Evolutionary conservation across 1,284 basidiomycete species (phyloP), one percentile per base, ranked within the genome.

Genomic region (Inonotus hispidus): DNA sequence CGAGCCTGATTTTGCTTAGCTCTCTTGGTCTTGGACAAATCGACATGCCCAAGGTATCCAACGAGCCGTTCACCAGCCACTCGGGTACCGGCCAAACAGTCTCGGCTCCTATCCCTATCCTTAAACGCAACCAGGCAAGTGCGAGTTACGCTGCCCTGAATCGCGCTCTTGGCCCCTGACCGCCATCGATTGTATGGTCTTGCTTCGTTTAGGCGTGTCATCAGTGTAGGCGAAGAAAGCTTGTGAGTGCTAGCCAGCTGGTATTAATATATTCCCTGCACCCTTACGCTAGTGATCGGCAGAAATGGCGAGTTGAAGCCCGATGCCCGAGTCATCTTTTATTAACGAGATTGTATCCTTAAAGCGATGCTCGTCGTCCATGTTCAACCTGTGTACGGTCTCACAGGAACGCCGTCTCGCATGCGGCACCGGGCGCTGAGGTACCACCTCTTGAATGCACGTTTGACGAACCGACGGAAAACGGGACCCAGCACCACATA

Each of bases 161-260:
- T 37, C 41, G 16, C 43, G 23, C 27, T 14, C 23, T 32, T 45
- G 19, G 25, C 23, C 41, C 25, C 46, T n/a, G 45, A 47, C 35
- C 49, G 55, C 13, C 63, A 43, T 56, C 41, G 41, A 5, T 39
- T 13, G 11, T 8, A 11, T 39, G 13, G 38, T 39, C 41, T 43
- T 21, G 16, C 21, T 37, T 25, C 47, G 16, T 29, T n/a, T 41
- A 75, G 72, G 73, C 75, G 2, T 73, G 71, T 62, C 76, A 75
- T 64, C 75, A 89, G 76, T 90, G 87, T 69, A 84, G 88, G 45
- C 77, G 81, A 65, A 79, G 88, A 62, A 90, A 90, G 72, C 71
- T 90, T 74, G 88, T 88, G 68, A 74, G 85, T 74, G 27, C 13
- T 13, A 39, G n/a, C 32, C 55, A 60, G 60, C 29, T 58, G 43